phyloP scores from a whole-genome alignment of 352 stramenopile genomes.

The Phytophthora meadii region DNA sequence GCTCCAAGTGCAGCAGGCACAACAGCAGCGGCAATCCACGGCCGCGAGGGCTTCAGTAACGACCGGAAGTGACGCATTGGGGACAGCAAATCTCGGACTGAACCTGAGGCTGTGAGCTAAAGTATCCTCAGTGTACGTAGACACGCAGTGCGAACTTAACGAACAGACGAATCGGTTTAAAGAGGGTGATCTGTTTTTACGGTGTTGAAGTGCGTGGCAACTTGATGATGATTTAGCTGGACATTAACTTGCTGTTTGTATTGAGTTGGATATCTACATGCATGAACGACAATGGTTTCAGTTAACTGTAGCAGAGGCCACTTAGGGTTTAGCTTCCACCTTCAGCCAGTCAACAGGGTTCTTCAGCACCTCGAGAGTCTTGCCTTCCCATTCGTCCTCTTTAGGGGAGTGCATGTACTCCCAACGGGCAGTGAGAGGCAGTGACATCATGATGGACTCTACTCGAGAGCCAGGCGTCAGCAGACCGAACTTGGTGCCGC shows the following conservation, averaged over 20 bases:
- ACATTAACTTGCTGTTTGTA: not conserved
- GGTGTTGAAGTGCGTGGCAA: no score
- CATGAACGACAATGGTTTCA: constrained; percentile 2
- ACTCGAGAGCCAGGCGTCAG: constrained; percentile 95
- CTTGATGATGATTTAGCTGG: no score
- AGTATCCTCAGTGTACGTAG: constrained; percentile 21
- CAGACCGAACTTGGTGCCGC: constrained; percentile 97
- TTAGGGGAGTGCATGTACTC: constrained; percentile 93
- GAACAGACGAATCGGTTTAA: constrained; percentile 8
- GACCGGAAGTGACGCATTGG: constrained; percentile 30
- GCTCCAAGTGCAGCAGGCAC: constrained; percentile 32
- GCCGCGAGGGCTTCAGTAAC: constrained; percentile 33
- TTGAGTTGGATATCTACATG: constrained; percentile 30
- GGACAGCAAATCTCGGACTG: constrained; percentile 34
- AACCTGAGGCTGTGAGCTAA: constrained; percentile 26
- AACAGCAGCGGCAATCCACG: constrained; percentile 25
- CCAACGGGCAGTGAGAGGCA: constrained; percentile 96
- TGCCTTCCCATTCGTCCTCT: constrained; percentile 88
- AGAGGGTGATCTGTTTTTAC: not conserved
- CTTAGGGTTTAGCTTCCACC: constrained; percentile 40
- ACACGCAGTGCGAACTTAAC: constrained; percentile 27
- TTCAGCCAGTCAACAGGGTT: constrained; percentile 94
- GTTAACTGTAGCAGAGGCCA: not conserved
- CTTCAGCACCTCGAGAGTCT: constrained; percentile 93
- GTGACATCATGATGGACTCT: constrained; percentile 98